Conservation (phyloP, 2,329 filamentous ascomycete species). For the Aspergillus sp. region DNA sequence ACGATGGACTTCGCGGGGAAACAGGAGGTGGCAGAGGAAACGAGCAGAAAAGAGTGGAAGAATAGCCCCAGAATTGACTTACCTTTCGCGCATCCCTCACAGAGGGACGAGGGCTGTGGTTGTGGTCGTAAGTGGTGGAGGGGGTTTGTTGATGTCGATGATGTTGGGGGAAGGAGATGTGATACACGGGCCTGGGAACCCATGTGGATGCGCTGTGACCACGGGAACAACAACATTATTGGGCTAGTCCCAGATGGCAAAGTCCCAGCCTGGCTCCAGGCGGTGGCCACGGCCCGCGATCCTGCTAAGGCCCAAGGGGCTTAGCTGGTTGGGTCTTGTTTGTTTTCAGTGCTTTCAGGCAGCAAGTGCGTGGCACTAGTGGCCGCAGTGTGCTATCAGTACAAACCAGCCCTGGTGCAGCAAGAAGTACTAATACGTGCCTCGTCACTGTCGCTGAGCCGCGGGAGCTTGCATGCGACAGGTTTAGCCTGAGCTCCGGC, state of each 20-base stretch:
- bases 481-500: no score
- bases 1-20: constrained; percentile 6
- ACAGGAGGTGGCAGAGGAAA: constrained; percentile 4
- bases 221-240: constrained; percentile 15
- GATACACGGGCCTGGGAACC: constrained; percentile 7
- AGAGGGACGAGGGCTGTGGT: constrained; percentile 17
- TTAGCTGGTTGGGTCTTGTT: constrained; percentile 5
- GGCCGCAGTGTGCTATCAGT: neutral
- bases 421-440: no score
- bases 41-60: constrained; percentile 4
- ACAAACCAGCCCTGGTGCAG: neutral
- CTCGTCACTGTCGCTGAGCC: no score
- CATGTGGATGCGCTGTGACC: constrained; percentile 15
- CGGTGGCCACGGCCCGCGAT: constrained; percentile 13
- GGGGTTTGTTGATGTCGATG: constrained; percentile 12
- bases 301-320: constrained; percentile 3
- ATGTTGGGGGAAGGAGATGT: constrained; percentile 10
- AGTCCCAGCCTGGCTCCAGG: constrained; percentile 3
- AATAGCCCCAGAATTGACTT: constrained; percentile 17
- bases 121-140: constrained; percentile 4
- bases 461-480: no score
- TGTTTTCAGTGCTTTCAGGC: constrained; percentile 1
- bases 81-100: constrained; percentile 23
- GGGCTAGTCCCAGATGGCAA: neutral
- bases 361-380: constrained; percentile 7